A percentile compares a stretch with the other conserved stretches of the same genome.
Evolutionary conservation across 768 basidiomycete genomes (phyloP).

Genomic region (Vishniacozyma victoriae): DNA sequence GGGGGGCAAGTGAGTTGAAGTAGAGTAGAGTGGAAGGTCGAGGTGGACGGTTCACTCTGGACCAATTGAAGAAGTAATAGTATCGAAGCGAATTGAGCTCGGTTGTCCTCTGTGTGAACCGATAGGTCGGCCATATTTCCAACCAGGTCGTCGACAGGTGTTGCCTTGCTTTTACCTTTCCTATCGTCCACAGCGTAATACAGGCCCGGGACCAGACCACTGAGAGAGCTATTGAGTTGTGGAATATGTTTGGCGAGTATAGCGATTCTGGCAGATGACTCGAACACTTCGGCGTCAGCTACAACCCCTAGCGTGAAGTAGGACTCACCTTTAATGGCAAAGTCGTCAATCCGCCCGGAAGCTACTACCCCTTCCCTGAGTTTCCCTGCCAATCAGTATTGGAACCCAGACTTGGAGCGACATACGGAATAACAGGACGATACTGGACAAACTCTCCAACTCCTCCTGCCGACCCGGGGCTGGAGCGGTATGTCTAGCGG

Average conservation of each 20-base stretch:
- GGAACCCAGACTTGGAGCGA: neutral
- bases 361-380: slow-evolving; percentile 43
- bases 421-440: slow-evolving; percentile 39
- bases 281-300: slow-evolving; percentile 32
- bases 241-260: slow-evolving; percentile 30
- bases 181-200: slow-evolving; percentile 17
- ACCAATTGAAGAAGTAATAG: slow-evolving; percentile 28
- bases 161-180: neutral
- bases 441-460: slow-evolving; percentile 37
- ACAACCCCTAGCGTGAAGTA: neutral
- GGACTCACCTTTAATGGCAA: slow-evolving; percentile 41
- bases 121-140: neutral
- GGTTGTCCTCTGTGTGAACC: slow-evolving; percentile 3
- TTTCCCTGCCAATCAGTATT: slow-evolving; percentile 25
- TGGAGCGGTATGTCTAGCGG: slow-evolving; percentile 16
- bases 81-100: slow-evolving; percentile 17
- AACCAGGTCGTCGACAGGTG: neutral
- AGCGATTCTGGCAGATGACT: slow-evolving; percentile 30
- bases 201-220: slow-evolving; percentile 35
- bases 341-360: slow-evolving; percentile 34
- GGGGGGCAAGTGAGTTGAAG: slow-evolving; percentile 8
- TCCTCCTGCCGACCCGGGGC: slow-evolving; percentile 19
- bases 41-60: slow-evolving; percentile 4
- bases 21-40: slow-evolving; percentile 9
- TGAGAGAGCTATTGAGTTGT: slow-evolving; percentile 36